Evolutionary conservation across 2,329 filamentous ascomycete genomes (phyloP).

Genomic region (Lasiodiplodia citricola): DNA sequence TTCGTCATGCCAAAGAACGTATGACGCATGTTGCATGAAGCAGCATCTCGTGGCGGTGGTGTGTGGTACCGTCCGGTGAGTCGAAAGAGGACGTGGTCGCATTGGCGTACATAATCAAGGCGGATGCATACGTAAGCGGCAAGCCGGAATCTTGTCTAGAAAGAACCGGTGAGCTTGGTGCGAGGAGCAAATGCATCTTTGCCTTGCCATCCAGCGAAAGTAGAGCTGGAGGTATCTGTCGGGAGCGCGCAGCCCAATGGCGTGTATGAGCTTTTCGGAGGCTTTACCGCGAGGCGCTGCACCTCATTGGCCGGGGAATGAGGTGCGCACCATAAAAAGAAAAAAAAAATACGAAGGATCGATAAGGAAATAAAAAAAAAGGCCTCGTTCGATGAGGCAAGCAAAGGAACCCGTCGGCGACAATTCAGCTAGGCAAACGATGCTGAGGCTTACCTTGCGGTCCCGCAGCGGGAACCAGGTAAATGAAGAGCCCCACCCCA

Average conservation of each 20-base stretch:
- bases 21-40: not conserved
- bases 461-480: not conserved
- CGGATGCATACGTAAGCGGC: not conserved
- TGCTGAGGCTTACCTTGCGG: not conserved
- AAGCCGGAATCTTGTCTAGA: not conserved
- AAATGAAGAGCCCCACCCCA: not conserved
- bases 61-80: not conserved
- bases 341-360: not conserved
- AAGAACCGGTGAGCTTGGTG: not conserved
- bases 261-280: not conserved
- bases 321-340: not conserved
- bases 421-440: not conserved
- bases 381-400: not conserved
- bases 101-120: slow-evolving; percentile 4
- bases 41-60: not conserved
- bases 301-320: not conserved
- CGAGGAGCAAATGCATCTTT: not conserved
- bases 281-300: not conserved
- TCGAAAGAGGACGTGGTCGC: not conserved
- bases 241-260: not conserved
- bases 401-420: not conserved
- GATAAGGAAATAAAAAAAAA: not conserved
- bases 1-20: not conserved
- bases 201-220: not conserved
- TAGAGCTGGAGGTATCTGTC: not conserved